Base-by-base conservation (phyloP, 352 stramenopile species). In the Globisporangium carolinianum region DNA sequence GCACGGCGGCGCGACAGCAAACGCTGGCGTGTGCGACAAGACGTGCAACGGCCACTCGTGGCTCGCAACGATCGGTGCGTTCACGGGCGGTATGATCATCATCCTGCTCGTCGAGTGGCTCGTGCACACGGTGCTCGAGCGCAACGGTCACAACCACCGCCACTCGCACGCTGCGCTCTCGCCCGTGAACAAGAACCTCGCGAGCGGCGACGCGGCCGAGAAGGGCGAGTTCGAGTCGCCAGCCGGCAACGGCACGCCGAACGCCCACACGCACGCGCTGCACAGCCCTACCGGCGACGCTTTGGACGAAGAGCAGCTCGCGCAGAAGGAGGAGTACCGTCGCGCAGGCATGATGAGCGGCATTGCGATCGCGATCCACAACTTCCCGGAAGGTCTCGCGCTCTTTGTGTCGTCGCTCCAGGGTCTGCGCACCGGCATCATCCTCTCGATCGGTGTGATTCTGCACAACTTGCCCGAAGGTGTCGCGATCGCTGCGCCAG, bases 401-500 rank as follows among this genome's bases (percentile, higher is more conserved):
- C 97, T 95, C n/a, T 98, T 97, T 65, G 90, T 98, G 38, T 89
- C 84, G 0, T 86, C 91, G 17, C 65, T 98, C 0, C 71, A 86
- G n/a, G 88, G 96, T 69, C 84, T 95, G 3, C 69, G 60, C 15
- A 79, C 97, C 0, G 96, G 96, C 47, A 67, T 84, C 37, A 78
- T 94, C 35, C 73, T 98, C n/a, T 94, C 95, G 5, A 72, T 98
- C 55, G 94, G 87, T 41, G 98, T 98, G 66, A 93, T 86, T 5
- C 83, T 98, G 47, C 96, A 98, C 73, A 98, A 98, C 69, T 91
- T 98, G 57, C 95, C 95, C 2, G 96, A 98, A 60, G 96, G 96
- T 14, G 58, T 98, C 12, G 96, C 89, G 59, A 89, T 98, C 36
- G 88, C 93, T 24, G 82, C 98, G 17, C 95, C 96, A 12, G 88